Base-by-base conservation (phyloP, 345 rosid genomes). In the Hevea brasiliensis region DNA sequence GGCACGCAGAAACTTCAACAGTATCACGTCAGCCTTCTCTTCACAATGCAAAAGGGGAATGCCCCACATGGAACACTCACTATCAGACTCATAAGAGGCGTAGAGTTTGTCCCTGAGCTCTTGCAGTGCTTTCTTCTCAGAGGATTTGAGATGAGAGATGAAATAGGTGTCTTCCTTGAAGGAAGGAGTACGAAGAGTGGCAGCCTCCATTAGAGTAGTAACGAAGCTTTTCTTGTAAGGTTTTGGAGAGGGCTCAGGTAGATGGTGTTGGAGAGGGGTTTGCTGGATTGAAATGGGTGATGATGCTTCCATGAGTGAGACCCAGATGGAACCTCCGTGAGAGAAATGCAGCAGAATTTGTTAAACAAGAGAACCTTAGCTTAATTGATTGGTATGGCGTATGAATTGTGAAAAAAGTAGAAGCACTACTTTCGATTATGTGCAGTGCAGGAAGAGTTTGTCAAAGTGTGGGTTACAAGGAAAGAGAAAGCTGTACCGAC, bases 121-220 rank as follows among this genome's bases (percentile, higher is more conserved):
- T 24, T 85, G 92, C 11, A 95, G 88, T 0, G 98, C 82, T 61
- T 87, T 94, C 23, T 84, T 86, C 82, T 94, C 97, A 9, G 92
- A 71, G 50, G 97, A 77, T 79, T 90, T 92, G 81, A 92, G 91
- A 66, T 86, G 83, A 59, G 92, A 86, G 72, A 83, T 61, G 73
- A 89, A 82, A 87, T 95, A 93, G 1, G 93, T 81, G 86, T 95
- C 99, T 76, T 95, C 99, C 73, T 87, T 89, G 85, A 88, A 82
- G 24, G 96, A 86, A 15, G 89, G 81, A 29, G 89, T 74, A n/a
- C 90, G 91, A 77, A 86, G 87, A 14, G 94, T 67, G 13, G 91
- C 83, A 26, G 89, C 92, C 65, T 85, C 92, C 91, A 90, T 92
- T 32, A 90, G 81, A n/a, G 97, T 72, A 8, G 94, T 75, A 8